Conservation (phyloP, 1,139 yeast genomes). For the Hyphopichia wangnamkhiaoensis region DNA sequence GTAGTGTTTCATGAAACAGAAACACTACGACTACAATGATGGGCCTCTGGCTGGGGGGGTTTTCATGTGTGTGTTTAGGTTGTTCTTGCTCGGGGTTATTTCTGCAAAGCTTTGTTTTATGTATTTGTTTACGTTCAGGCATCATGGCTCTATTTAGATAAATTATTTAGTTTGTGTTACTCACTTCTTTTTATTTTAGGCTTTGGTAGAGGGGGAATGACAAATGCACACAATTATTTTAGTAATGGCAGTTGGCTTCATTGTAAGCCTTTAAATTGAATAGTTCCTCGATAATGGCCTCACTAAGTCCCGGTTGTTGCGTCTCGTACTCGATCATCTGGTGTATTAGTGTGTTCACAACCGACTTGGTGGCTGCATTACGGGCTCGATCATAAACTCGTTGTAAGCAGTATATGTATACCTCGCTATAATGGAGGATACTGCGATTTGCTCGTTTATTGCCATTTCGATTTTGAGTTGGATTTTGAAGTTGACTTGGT, state of each 20-base stretch:
- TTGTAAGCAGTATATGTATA: conserved; percentile 37
- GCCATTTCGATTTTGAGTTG: neutral
- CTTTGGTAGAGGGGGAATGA: too few species aligned
- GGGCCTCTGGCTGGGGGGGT: too few species aligned
- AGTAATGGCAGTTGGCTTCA: too few species aligned
- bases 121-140: too few species aligned
- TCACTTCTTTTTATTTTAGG: neutral
- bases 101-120: too few species aligned
- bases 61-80: too few species aligned
- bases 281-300: conserved; percentile 62
- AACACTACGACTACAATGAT: too few species aligned
- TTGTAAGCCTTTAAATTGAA: conserved; percentile 4
- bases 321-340: conserved; percentile 46
- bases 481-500: neutral
- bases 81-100: too few species aligned
- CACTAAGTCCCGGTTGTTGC: conserved; percentile 62
- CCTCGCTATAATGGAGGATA: neutral
- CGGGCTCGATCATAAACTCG: conserved; percentile 53
- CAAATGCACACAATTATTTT: too few species aligned
- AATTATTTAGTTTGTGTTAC: too few species aligned
- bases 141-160: too few species aligned
- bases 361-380: conserved; percentile 41
- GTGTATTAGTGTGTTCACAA: conserved; percentile 42
- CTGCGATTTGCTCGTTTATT: neutral
- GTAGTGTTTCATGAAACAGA: too few species aligned